These are phyloP conservation scores for Solanum hybrid DNA, from an alignment of 305 asterid species.

Conservation along the genomic window DNA sequence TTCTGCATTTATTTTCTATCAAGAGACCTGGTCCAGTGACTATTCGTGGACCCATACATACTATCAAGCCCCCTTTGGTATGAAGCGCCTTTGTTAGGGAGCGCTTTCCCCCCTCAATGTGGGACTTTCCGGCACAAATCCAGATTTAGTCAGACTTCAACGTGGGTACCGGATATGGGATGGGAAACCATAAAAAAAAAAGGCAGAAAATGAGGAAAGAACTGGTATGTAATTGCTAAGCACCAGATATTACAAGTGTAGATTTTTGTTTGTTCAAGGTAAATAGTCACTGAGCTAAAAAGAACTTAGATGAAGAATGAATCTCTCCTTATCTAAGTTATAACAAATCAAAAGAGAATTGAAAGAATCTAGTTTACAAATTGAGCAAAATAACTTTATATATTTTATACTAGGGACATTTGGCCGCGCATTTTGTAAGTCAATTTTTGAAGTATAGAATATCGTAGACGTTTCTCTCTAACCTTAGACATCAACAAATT, in stretches of 20 bases:
- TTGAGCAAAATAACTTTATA: neutral
- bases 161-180: neutral
- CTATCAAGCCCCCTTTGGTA: neutral
- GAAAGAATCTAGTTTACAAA: neutral
- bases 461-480: neutral
- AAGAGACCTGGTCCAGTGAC: neutral
- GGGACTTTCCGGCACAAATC: neutral
- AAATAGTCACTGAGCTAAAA: neutral
- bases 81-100: neutral
- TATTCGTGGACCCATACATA: neutral
- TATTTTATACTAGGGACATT: neutral
- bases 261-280: neutral
- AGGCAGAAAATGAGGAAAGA: neutral
- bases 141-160: neutral
- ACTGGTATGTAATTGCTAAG: neutral
- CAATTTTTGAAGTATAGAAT: neutral
- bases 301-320: neutral
- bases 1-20: neutral
- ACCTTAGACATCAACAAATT: neutral
- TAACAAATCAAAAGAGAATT: neutral
- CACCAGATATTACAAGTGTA: neutral
- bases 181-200: neutral
- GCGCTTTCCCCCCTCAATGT: neutral
- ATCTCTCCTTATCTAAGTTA: neutral
- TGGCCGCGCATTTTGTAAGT: neutral